A percentile compares a stretch with the other conserved stretches of the same genome.
Evolutionary conservation across 2,329 filamentous ascomycete species (phyloP).

Genomic region (Macroventuria anomochaeta): DNA sequence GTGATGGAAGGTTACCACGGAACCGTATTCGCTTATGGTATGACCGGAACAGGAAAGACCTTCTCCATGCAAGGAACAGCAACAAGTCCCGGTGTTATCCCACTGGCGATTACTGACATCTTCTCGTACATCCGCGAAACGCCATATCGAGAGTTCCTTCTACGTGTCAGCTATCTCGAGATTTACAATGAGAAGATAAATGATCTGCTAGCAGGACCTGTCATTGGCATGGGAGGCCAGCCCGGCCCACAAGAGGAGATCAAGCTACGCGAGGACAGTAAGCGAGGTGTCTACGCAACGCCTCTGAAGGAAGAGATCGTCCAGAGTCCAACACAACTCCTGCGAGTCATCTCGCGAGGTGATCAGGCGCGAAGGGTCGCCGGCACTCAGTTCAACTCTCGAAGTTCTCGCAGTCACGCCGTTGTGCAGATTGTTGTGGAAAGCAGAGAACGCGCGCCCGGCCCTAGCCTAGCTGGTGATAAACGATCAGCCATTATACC

Average conservation of each 20-base stretch:
- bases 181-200: constrained; percentile 99
- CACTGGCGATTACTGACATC: constrained; percentile 95
- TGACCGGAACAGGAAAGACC: constrained; percentile 98
- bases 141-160: constrained; percentile 88
- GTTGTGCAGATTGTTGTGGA: constrained; percentile 99
- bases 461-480: constrained; percentile 51
- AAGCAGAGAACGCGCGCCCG: constrained; percentile 82
- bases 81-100: constrained; percentile 93
- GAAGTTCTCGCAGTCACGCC: constrained; percentile 96
- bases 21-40: constrained; percentile 97
- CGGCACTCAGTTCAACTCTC: constrained; percentile 95
- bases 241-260: constrained; percentile 80
- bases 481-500: constrained; percentile 59
- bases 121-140: constrained; percentile 99
- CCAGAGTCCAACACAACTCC: constrained; percentile 92
- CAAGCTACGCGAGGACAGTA: constrained; percentile 94
- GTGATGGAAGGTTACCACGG: constrained; percentile 99
- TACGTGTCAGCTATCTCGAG: constrained; percentile 96
- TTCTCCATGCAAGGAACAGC: constrained; percentile 99
- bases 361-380: constrained; percentile 89
- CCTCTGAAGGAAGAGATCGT: constrained; percentile 98
- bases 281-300: constrained; percentile 93
- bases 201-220: constrained; percentile 81
- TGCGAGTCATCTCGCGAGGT: constrained; percentile 92
- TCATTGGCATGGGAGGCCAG: constrained; percentile 59